Evolutionary conservation across 305 asterid genomes (phyloP), one percentile per base, ranked within the genome.

Genomic region (Solanum hybrid): DNA sequence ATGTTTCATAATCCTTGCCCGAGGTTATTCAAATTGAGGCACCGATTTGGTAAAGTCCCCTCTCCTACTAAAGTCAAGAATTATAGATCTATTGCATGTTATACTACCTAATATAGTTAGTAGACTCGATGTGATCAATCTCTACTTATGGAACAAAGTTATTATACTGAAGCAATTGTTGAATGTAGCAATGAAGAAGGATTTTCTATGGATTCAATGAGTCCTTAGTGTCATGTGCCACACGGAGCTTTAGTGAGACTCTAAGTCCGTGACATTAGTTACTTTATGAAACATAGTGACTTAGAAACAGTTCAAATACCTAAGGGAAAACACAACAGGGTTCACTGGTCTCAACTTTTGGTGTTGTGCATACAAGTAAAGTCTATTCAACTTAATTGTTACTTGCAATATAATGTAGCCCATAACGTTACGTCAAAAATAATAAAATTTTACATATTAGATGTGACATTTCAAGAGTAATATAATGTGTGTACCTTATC

Each of bases 401-500:
- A 51, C 10, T 51, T 51, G n/a, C 67, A 51, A 40, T 40, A 40
- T 40, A 40, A 40, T 40, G 51, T 40, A 33, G 81, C 37, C 24
- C 3, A 11, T 34, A 77, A 20, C 3, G 11, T 6, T 33, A 36
- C 0, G 6, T 4, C 67, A 37, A 12, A 82, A 26, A 26, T 39
- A 24, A 81, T 5, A 29, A 6, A 74, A 24, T 1, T 40, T 4
- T 40, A 26, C 28, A 26, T 24, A 36, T 39, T 36, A 6, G 35
- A 82, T 40, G 11, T 82, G 36, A 24, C 0, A 81, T 40, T 39
- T 33, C 14, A 82, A 28, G 16, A 42, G 36, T 26, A 51, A 51
- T 39, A 39, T 40, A 40, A 40, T 33, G 26, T 31, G 28, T 67
- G 83, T 87, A 93, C 93, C 92, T 92, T 93, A 1, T 93, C 93